Percentiles rank a stretch among this genome's conserved stretches.
phyloP scores from a whole-genome alignment of 257 asterid genomes.

The Nicotiana noctiflora region DNA sequence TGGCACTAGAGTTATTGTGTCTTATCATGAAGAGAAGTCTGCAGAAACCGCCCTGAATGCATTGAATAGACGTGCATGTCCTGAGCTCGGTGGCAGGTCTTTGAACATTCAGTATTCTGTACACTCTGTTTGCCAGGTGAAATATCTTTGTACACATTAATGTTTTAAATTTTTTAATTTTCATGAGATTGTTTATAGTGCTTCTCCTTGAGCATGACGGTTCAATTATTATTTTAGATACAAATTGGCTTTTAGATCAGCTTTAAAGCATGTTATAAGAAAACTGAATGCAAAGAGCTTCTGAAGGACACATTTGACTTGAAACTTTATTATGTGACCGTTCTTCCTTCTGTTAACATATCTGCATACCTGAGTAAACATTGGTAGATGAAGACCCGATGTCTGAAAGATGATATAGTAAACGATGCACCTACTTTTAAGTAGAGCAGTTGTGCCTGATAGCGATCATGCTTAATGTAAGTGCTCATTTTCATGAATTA shows the following conservation, averaged over 20 bases:
- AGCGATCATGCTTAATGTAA: background rate
- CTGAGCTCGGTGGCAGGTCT: constrained; percentile 55
- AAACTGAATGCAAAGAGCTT: background rate
- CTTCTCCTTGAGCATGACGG: background rate
- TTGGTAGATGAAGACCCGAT: background rate
- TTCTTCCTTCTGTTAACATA: background rate
- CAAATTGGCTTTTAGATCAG: background rate
- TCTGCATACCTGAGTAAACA: background rate
- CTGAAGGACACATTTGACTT: background rate
- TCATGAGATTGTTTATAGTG: background rate
- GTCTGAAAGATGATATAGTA: background rate
- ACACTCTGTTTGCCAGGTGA: constrained; percentile 54
- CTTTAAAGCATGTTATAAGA: background rate
- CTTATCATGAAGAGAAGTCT: constrained; percentile 37
- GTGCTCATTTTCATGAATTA: background rate
- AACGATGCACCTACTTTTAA: background rate
- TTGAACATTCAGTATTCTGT: constrained; percentile 80
- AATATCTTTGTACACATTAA: background rate
- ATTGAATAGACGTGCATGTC: constrained; percentile 54
- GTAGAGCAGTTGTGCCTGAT: background rate
- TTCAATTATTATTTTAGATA: background rate
- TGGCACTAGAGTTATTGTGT: constrained; percentile 90
- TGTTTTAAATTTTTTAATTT: background rate
- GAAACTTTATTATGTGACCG: background rate
- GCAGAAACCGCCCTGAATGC: constrained; percentile 60